Base-by-base conservation (phyloP, 2,329 filamentous ascomycete genomes). In the Amauroascus verrucosus region DNA sequence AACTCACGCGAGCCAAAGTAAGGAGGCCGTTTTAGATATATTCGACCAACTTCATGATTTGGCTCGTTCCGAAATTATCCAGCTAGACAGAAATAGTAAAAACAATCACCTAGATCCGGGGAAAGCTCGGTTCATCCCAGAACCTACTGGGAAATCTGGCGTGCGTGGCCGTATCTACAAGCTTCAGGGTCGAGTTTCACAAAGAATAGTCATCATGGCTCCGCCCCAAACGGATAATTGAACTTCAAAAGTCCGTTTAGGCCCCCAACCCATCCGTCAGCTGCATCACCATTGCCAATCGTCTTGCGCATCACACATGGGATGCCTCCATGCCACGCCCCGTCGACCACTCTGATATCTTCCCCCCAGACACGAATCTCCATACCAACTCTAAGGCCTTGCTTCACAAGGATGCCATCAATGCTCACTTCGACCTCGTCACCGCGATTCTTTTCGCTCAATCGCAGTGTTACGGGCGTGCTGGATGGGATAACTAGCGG, bases 211-310 rank as follows among this genome's bases (percentile, higher is more conserved):
- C 16, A 30, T 52, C 44, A 37, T 40, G 28, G 40, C 51, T 76
- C 76, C 62, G 85, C 84, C 0, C 93, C 93, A 75, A 97, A 97
- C 0, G 91, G 90, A 71, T 95, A 88, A 68, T 98, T 98, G 67
- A 97, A 98, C 73, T 98, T 98, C 61, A 98, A 72, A 63, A 97
- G 67, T 8, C 88, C 88, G 65, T 95, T 98, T 64, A 98, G 70
- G 0, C 93, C 91, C 0, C 91, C 91, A 1, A 98, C 91, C 93
- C 93, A 98, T 16, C 91, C 88, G 68, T 97, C 91, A 63, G 96
- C 88, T 22, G 76, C 75, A 61, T 70, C 75, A 37, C 65, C 70
- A 3, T 65, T 60, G 61, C 77, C 73, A 61, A 75, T 62, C 61
- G 72, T 59, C 45, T 77, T 79, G 44, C 89, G 77, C 64, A 96